Base-by-base conservation (phyloP, 257 asterid species). In the Solanum rostratum region DNA sequence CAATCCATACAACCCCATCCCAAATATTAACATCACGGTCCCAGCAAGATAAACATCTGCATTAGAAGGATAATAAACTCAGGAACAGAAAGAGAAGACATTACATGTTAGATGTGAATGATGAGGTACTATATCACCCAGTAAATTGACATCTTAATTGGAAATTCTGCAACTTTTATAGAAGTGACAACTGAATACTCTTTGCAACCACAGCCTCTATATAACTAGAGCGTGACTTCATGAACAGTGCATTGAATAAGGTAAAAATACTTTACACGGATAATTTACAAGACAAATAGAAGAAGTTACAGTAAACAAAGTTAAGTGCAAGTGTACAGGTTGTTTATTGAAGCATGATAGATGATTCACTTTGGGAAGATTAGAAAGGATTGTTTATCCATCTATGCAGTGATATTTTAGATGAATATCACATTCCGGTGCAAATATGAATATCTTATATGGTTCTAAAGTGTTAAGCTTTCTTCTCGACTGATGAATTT, bases 11-110 rank as follows among this genome's bases (percentile, higher is more conserved):
- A 96, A 85, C 54, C 99, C 99, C 99, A 94, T 96, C 50, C 98
- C 99, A 55, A 96, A 96, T 86, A 96, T 96, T 54, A 96, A 85
- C 98, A 96, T 96, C 30, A 96, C 98, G 7, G 98, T 94, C 88
- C 99, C 99, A 73, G 98, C 99, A 86, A 96, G 97, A 85, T 94
- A 94, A 71, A 93, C 94, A 88, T 94, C 98, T 94, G 93, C 62
- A 49, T 27, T 41, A 62, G 59, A 65, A 70, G 37, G 62, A 70
- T 70, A 68, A 22, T 68, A 83, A 52, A 80, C 80, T 81, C 81
- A 80, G 12, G 71, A 70, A 79, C 69, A 84, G 3, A 46, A 49
- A 49, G 27, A 0, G 62, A 76, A 76, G 62, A 24, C 11, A 76
- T 15, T 46, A 76, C 9, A 4, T 16, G 24, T 49, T 49, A 76